These are phyloP conservation scores for Fomitopsis schrenkii DNA, from an alignment of 1,284 basidiomycete species.

Conservation along the genomic window DNA sequence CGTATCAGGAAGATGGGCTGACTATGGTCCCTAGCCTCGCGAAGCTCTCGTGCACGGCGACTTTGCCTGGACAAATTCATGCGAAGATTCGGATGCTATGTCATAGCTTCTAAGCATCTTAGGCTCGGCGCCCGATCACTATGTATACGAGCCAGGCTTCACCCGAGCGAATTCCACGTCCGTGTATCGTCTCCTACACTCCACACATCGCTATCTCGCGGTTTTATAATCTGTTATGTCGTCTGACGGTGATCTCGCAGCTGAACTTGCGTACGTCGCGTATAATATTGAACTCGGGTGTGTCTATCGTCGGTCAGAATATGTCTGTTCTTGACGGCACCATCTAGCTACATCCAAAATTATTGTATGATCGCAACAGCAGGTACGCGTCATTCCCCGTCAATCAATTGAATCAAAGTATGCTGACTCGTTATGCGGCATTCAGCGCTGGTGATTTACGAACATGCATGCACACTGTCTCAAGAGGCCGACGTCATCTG, in stretches of 20 bases:
- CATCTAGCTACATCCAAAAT: not conserved
- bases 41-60: too few species aligned
- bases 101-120: too few species aligned
- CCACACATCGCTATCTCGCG: not conserved
- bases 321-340: not conserved
- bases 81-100: too few species aligned
- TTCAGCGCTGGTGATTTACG: constrained; percentile 1
- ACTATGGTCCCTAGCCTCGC: too few species aligned
- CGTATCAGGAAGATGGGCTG: too few species aligned
- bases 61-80: too few species aligned
- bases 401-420: not conserved
- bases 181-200: not conserved
- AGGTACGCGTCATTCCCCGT: not conserved
- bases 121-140: too few species aligned
- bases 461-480: constrained; percentile 1
- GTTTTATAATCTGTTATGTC: not conserved
- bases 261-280: not conserved
- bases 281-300: not conserved
- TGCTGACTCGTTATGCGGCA: not conserved
- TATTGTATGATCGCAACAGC: not conserved
- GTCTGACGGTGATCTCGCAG: not conserved
- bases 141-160: too few species aligned
- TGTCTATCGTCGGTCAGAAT: not conserved
- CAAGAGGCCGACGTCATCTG: constrained; percentile 5
- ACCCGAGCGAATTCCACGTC: not conserved